Evolutionary conservation across 495 filamentous ascomycete genomes (phyloP), one percentile per base, ranked within the genome.

Genomic region (Penicillium flavigenum): DNA sequence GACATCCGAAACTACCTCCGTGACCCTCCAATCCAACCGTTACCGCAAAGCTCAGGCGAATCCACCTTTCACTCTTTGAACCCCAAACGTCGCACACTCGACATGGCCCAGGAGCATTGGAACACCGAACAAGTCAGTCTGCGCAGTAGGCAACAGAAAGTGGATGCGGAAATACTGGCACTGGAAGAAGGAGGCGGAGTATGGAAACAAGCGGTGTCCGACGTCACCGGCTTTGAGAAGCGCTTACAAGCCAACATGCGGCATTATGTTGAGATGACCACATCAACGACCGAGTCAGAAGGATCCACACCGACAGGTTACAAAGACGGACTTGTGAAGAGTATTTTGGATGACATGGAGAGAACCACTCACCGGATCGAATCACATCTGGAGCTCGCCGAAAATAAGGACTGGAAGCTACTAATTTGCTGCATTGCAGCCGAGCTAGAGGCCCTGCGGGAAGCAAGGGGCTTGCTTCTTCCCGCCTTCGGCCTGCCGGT

Each of bases 381-480:
- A 56, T 51, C 63, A 0, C 66, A 75, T 41, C 50, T 82, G 57
- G 67, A 73, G 16, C 47, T 73, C 29, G 75, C 78, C n/a, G 73
- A 79, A 36, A 62, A 63, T 4, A 81, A 81, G 53, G 81, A 85
- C 7, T 98, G 94, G 94, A 97, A 89, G 41, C 72, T 98, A 26
- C 77, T 98, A 24, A 83, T 96, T 22, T 93, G 88, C 56, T 92
- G 89, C 56, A 86, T 97, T 57, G 88, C 91, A 4, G 90, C 94
- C 1, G 94, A 98, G 64, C 68, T 96, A 4, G 88, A 93, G 61
- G 92, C 95, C 8, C 84, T 96, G 51, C 78, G 72, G 49, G 86
- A 92, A 63, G 89, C 87, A 10, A 79, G 82, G 54, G 72, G 72
- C 2, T 79, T 96, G 59, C 74, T 98, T 48, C 72, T 80, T 32